These are phyloP conservation scores for Marvania coccoides DNA, from an alignment of 139 green algal genomes.

Conservation along the genomic window DNA sequence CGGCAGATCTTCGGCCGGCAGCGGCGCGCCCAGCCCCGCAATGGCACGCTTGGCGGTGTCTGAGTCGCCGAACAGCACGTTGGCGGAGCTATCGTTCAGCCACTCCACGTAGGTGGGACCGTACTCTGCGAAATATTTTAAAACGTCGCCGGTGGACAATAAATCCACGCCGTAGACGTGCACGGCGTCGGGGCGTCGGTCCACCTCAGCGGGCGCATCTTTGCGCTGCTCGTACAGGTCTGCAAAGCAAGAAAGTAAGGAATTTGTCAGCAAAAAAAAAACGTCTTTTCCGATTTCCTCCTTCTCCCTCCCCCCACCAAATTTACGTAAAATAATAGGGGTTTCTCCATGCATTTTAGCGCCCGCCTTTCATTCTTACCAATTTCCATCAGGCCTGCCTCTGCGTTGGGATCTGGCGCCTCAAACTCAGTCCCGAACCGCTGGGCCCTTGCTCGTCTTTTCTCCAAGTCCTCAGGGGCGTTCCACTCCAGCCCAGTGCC, in stretches of 20 bases:
- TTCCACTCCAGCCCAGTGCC: constrained; percentile 8
- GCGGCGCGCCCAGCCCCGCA: constrained; percentile 40
- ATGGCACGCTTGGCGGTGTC: constrained; percentile 55
- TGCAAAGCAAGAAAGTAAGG: too few species aligned
- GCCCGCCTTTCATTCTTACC: too few species aligned
- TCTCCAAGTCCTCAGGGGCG: constrained; percentile 34
- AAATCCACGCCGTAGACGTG: constrained; percentile 84
- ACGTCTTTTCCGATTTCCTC: too few species aligned
- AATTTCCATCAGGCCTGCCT: constrained; percentile 53
- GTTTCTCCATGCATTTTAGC: too few species aligned
- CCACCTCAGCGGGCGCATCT: constrained; percentile 30
- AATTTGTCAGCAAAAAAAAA: too few species aligned
- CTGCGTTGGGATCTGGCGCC: constrained; percentile 32
- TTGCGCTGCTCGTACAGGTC: constrained; percentile 48
- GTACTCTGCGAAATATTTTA: constrained; percentile 32
- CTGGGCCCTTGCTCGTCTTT: constrained; percentile 40
- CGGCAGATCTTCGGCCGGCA: constrained; percentile 44
- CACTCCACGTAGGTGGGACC: constrained; percentile 76
- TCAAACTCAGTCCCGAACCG: constrained; percentile 59
- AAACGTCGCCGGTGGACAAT: constrained; percentile 54
- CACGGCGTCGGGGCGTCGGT: constrained; percentile 44
- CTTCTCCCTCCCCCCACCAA: too few species aligned
- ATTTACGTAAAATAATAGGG: too few species aligned
- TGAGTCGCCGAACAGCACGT: constrained; percentile 64
- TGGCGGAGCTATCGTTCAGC: constrained; percentile 80